These are phyloP conservation scores for Nicotiana attenuata DNA, from an alignment of 257 asterid species.

Conservation along the genomic window DNA sequence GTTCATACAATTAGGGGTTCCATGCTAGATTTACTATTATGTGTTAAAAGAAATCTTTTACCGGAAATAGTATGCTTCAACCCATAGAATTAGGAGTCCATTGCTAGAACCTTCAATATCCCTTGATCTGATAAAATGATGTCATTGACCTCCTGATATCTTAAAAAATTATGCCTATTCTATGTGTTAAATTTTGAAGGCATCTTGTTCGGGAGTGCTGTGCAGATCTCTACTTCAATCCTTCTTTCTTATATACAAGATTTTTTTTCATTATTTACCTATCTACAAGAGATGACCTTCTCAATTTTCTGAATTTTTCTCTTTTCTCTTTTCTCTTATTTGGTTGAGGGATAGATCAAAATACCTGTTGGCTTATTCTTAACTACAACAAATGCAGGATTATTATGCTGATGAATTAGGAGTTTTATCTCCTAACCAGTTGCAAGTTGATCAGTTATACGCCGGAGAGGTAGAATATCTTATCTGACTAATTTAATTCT, in stretches of 20 bases:
- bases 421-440: slow-evolving; percentile 87
- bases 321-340: not conserved
- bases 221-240: not conserved
- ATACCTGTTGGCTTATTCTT: slow-evolving; percentile 21
- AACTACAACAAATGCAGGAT: slow-evolving; percentile 52
- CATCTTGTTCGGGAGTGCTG: not conserved
- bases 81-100: not conserved
- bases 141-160: not conserved
- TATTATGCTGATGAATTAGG: slow-evolving; percentile 96
- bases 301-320: not conserved
- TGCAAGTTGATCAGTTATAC: slow-evolving; percentile 70
- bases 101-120: not conserved
- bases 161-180: not conserved
- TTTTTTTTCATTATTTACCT: not conserved
- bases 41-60: not conserved
- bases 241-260: not conserved
- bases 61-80: not conserved
- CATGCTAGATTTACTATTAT: not conserved
- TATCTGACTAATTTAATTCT: slow-evolving; percentile 15
- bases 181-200: not conserved
- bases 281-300: not conserved
- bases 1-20: not conserved
- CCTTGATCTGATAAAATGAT: not conserved
- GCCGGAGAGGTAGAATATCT: slow-evolving; percentile 86
- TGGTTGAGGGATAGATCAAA: slow-evolving; percentile 10